Conservation (phyloP, 176 grass and related monocot genomes). For the Urochloa ruziziensis region DNA sequence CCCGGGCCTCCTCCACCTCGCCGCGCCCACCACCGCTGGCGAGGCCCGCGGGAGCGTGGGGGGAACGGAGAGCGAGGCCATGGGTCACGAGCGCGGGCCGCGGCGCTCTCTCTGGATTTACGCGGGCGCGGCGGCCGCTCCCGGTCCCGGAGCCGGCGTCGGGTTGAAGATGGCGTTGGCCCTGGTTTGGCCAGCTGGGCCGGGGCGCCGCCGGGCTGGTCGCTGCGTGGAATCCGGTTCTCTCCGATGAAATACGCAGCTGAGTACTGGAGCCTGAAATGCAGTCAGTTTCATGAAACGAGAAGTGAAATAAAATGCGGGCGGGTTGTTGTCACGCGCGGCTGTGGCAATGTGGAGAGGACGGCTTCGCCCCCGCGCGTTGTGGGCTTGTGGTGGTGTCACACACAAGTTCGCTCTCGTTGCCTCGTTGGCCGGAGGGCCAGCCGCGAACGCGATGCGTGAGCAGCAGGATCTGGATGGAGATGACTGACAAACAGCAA, state of each 20-base stretch:
- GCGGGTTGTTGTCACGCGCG: too few species aligned
- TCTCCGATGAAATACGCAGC: background rate
- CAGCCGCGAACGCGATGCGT: background rate
- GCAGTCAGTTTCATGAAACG: too few species aligned
- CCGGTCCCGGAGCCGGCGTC: background rate
- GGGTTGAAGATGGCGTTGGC: background rate
- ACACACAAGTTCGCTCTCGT: too few species aligned
- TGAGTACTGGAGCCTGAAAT: too few species aligned
- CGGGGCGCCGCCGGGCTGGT: background rate
- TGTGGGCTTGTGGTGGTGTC: too few species aligned
- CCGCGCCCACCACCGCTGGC: background rate
- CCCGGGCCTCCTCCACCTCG: background rate
- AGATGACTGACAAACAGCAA: too few species aligned
- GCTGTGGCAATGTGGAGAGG: too few species aligned
- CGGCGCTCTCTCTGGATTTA: conserved; percentile 20
- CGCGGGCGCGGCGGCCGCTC: background rate
- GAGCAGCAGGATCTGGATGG: background rate
- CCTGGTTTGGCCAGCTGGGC: too few species aligned
- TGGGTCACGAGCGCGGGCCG: conserved; percentile 25
- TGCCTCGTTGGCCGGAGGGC: too few species aligned
- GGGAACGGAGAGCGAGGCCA: conserved; percentile 27
- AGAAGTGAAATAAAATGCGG: too few species aligned
- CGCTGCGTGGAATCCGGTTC: background rate
- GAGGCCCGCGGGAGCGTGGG: conserved; percentile 11
- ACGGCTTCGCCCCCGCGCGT: too few species aligned